Base-by-base conservation (phyloP, 257 asterid genomes). In the Solanum stenotomum region DNA sequence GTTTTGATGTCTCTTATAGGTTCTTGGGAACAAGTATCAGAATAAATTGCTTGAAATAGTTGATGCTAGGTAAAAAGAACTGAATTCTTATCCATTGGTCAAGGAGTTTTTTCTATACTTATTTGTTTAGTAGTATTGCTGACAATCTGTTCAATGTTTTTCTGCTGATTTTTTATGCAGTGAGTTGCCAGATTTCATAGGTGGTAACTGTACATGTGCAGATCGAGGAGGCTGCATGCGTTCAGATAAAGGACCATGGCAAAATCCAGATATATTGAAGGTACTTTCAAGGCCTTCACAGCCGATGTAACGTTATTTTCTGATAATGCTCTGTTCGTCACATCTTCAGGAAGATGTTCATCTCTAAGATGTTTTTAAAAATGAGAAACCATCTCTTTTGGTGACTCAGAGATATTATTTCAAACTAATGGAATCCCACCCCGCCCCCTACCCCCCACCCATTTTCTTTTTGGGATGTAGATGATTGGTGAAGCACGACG, bases 201-300 rank as follows among this genome's bases (percentile, higher is more conserved):
- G 99, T 70, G 99, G 99, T 88, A 90, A 89, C 35, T 97, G 99
- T 68, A 94, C 92, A 23, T 97, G 99, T 91, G 95, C 96, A 37
- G 96, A 92, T 76, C 90, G 93, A 90, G 99, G 99, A 61, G 98
- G 98, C 13, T 97, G 99, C 93, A 94, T 95, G 87, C 98, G 90
- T 81, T 94, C 99, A 85, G 98, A 97, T 92, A 97, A 96, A 93
- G 99, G 99, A 84, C 98, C 99, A 44, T 97, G 99, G 99, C 95
- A 96, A 91, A 91, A 97, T 93, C 98, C 95, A 2, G 98, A 93
- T 42, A 95, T 97, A 87, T 86, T 96, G 89, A 95, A 97, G 99
- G 99, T 96, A 84, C 87, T 86, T 33, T 52, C 76, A 14, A 8
- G 27, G 83, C 35, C 27, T 52, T 29, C 42, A 4, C 44, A 33